phyloP scores from a whole-genome alignment of 768 basidiomycete species.

The Amylocystis lapponica region DNA sequence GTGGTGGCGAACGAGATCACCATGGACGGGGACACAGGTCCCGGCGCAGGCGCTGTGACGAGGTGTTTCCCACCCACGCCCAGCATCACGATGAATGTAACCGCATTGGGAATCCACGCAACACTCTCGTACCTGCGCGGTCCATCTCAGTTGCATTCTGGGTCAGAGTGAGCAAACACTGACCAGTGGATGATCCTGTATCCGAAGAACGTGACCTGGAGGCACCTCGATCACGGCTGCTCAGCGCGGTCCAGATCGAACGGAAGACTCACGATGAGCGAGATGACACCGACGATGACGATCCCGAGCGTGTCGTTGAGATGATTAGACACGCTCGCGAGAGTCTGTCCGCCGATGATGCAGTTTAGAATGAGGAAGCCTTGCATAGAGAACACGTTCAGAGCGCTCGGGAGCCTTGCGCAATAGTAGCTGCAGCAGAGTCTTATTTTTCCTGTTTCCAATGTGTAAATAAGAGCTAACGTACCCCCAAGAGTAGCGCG shows the following conservation, averaged over 20 bases:
- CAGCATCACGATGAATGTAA: slow-evolving; percentile 33
- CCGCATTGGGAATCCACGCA: slow-evolving; percentile 35
- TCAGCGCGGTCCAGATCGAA: background rate
- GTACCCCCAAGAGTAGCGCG: slow-evolving; percentile 49
- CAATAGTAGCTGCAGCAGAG: slow-evolving; percentile 30
- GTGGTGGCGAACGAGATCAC: slow-evolving; percentile 42
- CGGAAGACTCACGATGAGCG: slow-evolving; percentile 25
- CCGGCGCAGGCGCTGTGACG: slow-evolving; percentile 13
- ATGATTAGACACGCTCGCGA: slow-evolving; percentile 33
- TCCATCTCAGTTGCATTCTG: background rate
- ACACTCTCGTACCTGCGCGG: slow-evolving; percentile 32
- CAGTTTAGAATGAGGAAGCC: slow-evolving; percentile 46
- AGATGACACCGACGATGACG: slow-evolving; percentile 36
- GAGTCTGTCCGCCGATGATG: slow-evolving; percentile 45
- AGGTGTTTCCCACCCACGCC: slow-evolving; percentile 34
- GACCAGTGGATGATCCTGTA: slow-evolving; percentile 30
- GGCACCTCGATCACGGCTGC: background rate
- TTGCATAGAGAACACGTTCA: slow-evolving; percentile 40
- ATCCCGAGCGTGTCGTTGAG: slow-evolving; percentile 33
- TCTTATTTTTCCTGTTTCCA: no score
- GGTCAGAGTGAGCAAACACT: background rate
- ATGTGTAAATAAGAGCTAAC: slow-evolving; percentile 1
- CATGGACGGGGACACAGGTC: slow-evolving; percentile 26
- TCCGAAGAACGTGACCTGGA: slow-evolving; percentile 30
- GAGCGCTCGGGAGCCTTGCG: slow-evolving; percentile 29